Evolutionary conservation across 129 eudicot genomes (phyloP).

Genomic region (Heracleum sosnowskyi): DNA sequence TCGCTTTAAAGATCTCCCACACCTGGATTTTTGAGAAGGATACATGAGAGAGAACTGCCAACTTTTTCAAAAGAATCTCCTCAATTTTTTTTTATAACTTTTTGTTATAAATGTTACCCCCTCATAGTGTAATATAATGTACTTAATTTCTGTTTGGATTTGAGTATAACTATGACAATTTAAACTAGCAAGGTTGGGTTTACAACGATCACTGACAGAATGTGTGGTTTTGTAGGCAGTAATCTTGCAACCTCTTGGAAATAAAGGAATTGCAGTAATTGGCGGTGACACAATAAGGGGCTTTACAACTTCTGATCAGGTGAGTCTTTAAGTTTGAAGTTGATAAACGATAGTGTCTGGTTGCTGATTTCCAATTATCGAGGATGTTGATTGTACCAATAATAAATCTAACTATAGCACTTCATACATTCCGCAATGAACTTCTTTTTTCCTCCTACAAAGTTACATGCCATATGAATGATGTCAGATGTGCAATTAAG

Average conservation of each 20-base stretch:
- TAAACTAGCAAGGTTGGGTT: neutral
- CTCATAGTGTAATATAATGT: neutral
- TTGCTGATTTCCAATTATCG: too few species aligned
- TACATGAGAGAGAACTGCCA: neutral
- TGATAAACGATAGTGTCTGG: too few species aligned
- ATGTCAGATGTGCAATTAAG: neutral
- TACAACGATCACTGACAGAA: neutral
- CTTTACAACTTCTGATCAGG: slow-evolving; percentile 97
- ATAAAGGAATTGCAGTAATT: slow-evolving; percentile 75
- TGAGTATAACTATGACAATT: slow-evolving; percentile 5
- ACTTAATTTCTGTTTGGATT: neutral
- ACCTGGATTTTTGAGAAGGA: slow-evolving; percentile 12
- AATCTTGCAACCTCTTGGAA: slow-evolving; percentile 90
- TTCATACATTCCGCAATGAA: too few species aligned
- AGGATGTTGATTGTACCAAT: too few species aligned
- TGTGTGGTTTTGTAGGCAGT: slow-evolving; percentile 51
- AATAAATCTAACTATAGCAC: too few species aligned
- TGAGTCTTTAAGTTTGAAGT: too few species aligned
- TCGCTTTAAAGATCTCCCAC: too few species aligned
- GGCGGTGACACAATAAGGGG: slow-evolving; percentile 98
- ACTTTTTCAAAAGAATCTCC: neutral
- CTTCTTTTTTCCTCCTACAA: too few species aligned
- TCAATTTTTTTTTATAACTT: neutral
- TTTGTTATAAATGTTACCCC: neutral
- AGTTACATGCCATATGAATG: too few species aligned